Conservation (phyloP, 1,284 basidiomycete species). For the Agaricales sp. region DNA sequence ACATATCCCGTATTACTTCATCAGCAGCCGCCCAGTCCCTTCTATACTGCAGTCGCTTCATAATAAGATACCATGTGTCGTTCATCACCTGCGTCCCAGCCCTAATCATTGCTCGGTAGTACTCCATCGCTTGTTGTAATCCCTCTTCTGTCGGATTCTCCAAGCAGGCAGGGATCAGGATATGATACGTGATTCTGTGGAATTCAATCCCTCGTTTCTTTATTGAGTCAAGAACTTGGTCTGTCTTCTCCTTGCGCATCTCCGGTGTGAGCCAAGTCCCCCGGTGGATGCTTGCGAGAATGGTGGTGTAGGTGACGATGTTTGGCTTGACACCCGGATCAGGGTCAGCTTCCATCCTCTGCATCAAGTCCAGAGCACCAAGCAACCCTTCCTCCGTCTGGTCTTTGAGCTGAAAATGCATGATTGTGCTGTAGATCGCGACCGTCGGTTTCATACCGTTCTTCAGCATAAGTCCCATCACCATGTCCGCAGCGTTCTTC, state of each 20-base stretch:
- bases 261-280: conserved; percentile 32
- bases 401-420: conserved; percentile 57
- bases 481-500: conserved; percentile 50
- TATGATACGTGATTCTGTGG: conserved; percentile 61
- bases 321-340: conserved; percentile 48
- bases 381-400: conserved; percentile 42
- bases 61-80: conserved; percentile 68
- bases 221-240: conserved; percentile 53
- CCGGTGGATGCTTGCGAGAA: conserved; percentile 52
- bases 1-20: conserved; percentile 52
- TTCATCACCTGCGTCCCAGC: conserved; percentile 37
- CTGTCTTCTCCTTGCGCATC: conserved; percentile 33
- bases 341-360: conserved; percentile 53
- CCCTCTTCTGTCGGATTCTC: conserved; percentile 36
- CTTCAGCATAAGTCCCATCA: conserved; percentile 61
- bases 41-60: conserved; percentile 47
- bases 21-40: conserved; percentile 48
- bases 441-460: conserved; percentile 67
- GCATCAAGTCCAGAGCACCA: conserved; percentile 55
- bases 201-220: conserved; percentile 37
- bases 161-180: conserved; percentile 58
- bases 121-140: conserved; percentile 41
- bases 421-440: conserved; percentile 64
- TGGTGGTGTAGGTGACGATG: conserved; percentile 63
- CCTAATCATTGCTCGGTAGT: conserved; percentile 58